Percentiles rank a stretch among this genome's conserved stretches.
These are phyloP conservation scores for Betula pendula DNA, from an alignment of 306 rosid species.

Conservation along the genomic window DNA sequence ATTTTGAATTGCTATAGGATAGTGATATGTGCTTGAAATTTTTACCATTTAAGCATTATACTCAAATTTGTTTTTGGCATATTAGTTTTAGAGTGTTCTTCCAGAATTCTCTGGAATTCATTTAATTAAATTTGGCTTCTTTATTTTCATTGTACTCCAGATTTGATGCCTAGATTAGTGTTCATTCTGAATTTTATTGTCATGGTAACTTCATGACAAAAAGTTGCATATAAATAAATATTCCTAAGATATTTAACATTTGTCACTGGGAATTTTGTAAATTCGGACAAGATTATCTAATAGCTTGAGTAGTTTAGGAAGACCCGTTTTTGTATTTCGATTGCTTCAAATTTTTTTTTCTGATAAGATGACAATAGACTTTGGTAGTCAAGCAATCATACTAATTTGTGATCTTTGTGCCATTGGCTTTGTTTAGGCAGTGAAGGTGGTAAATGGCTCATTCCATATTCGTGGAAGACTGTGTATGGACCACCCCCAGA, in stretches of 20 bases:
- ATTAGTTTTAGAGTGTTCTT: not conserved
- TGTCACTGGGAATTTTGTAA: not conserved
- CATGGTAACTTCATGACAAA: not conserved
- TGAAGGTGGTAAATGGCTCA: slow-evolving; percentile 53
- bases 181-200: not conserved
- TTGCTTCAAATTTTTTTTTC: not conserved
- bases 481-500: slow-evolving; percentile 91
- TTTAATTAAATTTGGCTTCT: not conserved
- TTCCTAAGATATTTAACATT: not conserved
- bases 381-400: not conserved
- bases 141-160: not conserved
- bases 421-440: slow-evolving; percentile 42
- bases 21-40: too few relatives aligned
- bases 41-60: not conserved
- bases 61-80: not conserved
- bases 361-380: not conserved
- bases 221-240: not conserved
- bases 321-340: not conserved
- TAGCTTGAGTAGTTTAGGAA: not conserved
- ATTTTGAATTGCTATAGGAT: not conserved
- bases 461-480: slow-evolving; percentile 81
- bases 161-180: not conserved
- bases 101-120: not conserved
- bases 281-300: not conserved
- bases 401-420: slow-evolving; percentile 12